Conservation (phyloP, 73 alveolate genomes). For the Uronychia setigera region DNA sequence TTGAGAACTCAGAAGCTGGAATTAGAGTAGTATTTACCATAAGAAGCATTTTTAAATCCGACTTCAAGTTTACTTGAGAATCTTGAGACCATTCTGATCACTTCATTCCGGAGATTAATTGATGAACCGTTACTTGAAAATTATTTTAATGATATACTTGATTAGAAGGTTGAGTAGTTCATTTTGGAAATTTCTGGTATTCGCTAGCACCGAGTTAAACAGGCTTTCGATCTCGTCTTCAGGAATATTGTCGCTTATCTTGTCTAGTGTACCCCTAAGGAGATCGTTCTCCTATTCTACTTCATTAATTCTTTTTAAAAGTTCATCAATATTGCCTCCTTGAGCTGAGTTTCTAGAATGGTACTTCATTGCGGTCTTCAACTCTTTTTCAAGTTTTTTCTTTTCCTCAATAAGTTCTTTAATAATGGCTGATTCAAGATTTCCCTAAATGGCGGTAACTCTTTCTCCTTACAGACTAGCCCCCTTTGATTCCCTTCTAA, state of each 20-base stretch:
- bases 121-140: background rate
- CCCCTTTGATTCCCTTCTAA: background rate
- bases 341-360: background rate
- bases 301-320: background rate
- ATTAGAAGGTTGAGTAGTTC: background rate
- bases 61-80: background rate
- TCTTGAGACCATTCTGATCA: background rate
- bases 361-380: constrained; percentile 20
- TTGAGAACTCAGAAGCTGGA: background rate
- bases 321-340: background rate
- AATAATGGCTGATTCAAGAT: constrained; percentile 1
- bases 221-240: background rate
- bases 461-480: background rate
- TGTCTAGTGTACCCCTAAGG: background rate
- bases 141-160: background rate
- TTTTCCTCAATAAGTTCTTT: constrained; percentile 40
- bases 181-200: background rate
- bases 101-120: background rate
- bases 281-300: background rate
- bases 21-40: background rate
- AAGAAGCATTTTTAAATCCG: background rate
- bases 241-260: background rate
- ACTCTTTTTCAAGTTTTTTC: constrained; percentile 45
- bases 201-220: background rate
- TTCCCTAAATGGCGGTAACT: background rate